Evolutionary conservation across 2,329 filamentous ascomycete species (phyloP), one percentile per base, ranked within the genome.

Genomic region (Arthroderma sp.): DNA sequence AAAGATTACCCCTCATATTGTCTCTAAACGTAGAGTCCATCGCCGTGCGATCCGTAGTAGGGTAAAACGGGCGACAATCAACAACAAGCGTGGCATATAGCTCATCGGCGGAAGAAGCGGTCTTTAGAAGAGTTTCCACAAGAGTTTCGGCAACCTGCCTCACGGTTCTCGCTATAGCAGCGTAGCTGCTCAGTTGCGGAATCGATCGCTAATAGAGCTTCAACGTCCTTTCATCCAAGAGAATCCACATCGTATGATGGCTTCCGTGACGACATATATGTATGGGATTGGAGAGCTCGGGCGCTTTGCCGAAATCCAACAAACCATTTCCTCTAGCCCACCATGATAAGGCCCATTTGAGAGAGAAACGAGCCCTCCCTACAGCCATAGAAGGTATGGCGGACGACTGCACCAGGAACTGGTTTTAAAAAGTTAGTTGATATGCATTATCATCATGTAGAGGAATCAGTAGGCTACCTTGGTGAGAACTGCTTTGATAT

Each of bases 241-340:
- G 33, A 39, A 46, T 38, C 44, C 44, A 46, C 44, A 46, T 36
- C 6, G 43, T 30, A 32, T 43, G 29, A 5, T 29, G 27, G 10
- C 29, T 29, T 15, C 32, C 30, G 10, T 31, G 11, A 6, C 33
- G 44, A 11, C 40, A 42, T 6, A 46, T 39, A 27, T 43, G 38
- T 6, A 43, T 30, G n/a, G 43, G 32, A 3, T 38, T 28, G 4
- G 44, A 34, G 2, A 46, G 5, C 28, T 43, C 40, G 4, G 44
- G 40, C 34, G 29, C 30, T n/a, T 38, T n/a, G n/a, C 6, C 9
- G 27, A 47, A 47, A 33, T 22, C 5, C 3, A 29, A 36, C 6
- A 22, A 28, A 29, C 36, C 37, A 3, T 39, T 9, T 6, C 10
- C 6, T 30, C 3, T 22, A 7, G 9, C 11, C 31, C 41, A 6